Percentiles rank a stretch among this genome's conserved stretches.
phyloP scores from a whole-genome alignment of 2,329 filamentous ascomycete species.

The Scortechinia acanthostroma region DNA sequence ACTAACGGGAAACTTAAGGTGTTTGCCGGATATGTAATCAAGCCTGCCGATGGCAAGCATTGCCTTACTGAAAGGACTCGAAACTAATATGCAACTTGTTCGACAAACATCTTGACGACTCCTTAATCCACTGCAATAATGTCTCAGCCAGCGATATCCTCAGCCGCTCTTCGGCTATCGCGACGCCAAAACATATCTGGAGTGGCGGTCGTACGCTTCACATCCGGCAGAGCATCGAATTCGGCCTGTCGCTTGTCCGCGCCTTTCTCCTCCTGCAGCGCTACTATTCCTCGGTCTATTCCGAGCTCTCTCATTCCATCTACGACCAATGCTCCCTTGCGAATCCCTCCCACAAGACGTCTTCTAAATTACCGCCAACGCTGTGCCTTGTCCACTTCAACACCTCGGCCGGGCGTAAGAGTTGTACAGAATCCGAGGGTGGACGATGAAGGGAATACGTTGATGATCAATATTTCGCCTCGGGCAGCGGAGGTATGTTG shows the following conservation, averaged over 20 bases:
- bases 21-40: background rate
- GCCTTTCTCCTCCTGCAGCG: background rate
- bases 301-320: no score
- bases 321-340: no score
- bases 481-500: background rate
- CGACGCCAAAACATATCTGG: no score
- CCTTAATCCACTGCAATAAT: background rate
- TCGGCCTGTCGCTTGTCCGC: background rate
- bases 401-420: background rate
- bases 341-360: no score
- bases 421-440: background rate
- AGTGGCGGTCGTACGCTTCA: no score
- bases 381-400: background rate
- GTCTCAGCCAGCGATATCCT: background rate
- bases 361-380: background rate
- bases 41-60: no score
- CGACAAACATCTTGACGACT: background rate
- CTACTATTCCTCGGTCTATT: no score
- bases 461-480: background rate
- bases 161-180: background rate
- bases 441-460: background rate
- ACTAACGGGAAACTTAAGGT: background rate
- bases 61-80: no score
- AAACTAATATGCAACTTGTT: background rate
- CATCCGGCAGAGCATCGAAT: no score